phyloP scores from a whole-genome alignment of 2,329 filamentous ascomycete species.

The Aureobasidium lini region DNA sequence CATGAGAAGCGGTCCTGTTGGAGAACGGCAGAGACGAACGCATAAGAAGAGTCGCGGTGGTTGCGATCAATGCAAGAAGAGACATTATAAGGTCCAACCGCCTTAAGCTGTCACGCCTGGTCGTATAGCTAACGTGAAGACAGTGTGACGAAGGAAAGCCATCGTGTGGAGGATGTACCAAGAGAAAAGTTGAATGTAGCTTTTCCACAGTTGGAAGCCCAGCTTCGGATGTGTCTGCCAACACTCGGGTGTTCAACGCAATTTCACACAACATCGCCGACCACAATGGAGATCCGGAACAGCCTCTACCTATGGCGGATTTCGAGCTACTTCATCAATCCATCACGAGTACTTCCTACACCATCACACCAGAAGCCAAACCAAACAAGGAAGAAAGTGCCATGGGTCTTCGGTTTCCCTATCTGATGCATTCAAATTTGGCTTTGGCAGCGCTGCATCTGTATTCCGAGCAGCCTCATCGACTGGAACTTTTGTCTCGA shows the following conservation, averaged over 20 bases:
- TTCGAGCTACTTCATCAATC: slow-evolving; percentile 19
- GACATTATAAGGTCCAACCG: neutral
- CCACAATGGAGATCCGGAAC: neutral
- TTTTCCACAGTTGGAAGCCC: neutral
- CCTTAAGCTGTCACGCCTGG: neutral
- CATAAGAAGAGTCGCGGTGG: neutral
- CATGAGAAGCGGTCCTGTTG: neutral
- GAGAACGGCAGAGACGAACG: neutral
- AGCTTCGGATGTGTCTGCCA: neutral
- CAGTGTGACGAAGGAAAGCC: slow-evolving; percentile 21
- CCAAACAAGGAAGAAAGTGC: neutral
- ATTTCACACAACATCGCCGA: slow-evolving; percentile 8
- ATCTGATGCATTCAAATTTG: slow-evolving; percentile 17
- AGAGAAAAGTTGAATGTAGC: slow-evolving; percentile 18
- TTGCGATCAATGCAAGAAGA: slow-evolving; percentile 4
- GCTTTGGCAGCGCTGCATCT: slow-evolving; percentile 21
- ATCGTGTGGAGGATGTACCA: slow-evolving; percentile 17
- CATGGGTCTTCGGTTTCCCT: slow-evolving; percentile 14
- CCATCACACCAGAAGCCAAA: slow-evolving; percentile 8
- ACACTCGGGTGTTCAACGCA: neutral
- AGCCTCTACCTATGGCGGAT: slow-evolving; percentile 17
- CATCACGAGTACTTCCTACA: slow-evolving; percentile 12
- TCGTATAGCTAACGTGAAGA: neutral
- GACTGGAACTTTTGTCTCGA: slow-evolving; percentile 5
- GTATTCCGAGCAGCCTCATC: slow-evolving; percentile 1